phyloP scores from a whole-genome alignment of 2,329 filamentous ascomycete species.

The Acarospora socialis region DNA sequence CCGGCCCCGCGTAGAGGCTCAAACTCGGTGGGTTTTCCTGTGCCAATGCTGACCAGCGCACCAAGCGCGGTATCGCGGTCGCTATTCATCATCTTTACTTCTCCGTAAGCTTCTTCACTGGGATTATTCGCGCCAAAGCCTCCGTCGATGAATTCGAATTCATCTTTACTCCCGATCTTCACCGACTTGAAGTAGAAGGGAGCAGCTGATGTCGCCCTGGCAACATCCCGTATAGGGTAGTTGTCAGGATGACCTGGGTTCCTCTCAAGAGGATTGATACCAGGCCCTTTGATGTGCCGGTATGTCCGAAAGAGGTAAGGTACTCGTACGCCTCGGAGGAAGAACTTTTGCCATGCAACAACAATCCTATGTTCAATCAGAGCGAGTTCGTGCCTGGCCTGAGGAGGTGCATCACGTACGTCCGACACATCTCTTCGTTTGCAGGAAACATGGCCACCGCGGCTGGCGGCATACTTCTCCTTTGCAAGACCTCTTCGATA shows the following conservation, averaged over 20 bases:
- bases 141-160: constrained; percentile 8
- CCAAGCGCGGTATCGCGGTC: constrained; percentile 1
- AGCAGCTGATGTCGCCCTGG: constrained; percentile 9
- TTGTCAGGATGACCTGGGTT: constrained; percentile 6
- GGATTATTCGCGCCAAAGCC: constrained; percentile 11
- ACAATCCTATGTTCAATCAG: too few relatives aligned
- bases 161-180: constrained; percentile 4
- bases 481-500: constrained; percentile 5
- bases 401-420: neutral
- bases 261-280: constrained; percentile 1
- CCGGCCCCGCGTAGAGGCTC: neutral
- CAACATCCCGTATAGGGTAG: constrained; percentile 8
- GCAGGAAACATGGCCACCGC: constrained; percentile 9
- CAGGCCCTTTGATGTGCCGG: constrained; percentile 1
- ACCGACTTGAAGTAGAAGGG: constrained; percentile 9
- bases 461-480: constrained; percentile 4
- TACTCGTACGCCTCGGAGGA: neutral
- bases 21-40: constrained; percentile 6
- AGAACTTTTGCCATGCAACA: constrained; percentile 6
- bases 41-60: constrained; percentile 7
- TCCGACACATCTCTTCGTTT: constrained; percentile 8
- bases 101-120: constrained; percentile 5
- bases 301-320: constrained; percentile 9
- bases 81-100: constrained; percentile 10
- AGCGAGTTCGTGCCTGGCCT: neutral